These are phyloP conservation scores for Penicillium maclennaniae DNA, from an alignment of 495 filamentous ascomycete genomes.

Conservation along the genomic window DNA sequence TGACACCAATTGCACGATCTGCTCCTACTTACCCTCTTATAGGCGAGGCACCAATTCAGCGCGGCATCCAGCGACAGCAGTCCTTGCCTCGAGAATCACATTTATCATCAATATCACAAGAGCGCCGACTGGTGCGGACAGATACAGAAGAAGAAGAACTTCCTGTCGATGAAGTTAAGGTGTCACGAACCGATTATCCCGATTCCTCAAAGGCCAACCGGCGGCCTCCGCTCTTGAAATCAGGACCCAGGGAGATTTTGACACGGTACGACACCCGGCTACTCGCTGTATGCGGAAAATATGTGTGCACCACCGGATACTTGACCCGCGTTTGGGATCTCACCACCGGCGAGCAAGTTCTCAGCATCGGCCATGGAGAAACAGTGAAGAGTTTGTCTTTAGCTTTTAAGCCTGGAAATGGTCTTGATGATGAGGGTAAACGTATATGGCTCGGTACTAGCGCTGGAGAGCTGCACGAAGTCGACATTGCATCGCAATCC, in stretches of 20 bases:
- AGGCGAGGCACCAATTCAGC: slow-evolving; percentile 14
- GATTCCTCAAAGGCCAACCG: slow-evolving; percentile 83
- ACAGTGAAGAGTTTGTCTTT: slow-evolving; percentile 71
- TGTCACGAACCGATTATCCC: slow-evolving; percentile 60
- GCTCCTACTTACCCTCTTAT: slow-evolving; percentile 10
- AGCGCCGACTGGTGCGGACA: slow-evolving; percentile 23
- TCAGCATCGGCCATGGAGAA: slow-evolving; percentile 79
- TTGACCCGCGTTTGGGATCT: slow-evolving; percentile 85
- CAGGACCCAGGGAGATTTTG: slow-evolving; percentile 68
- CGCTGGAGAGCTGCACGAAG: slow-evolving; percentile 79
- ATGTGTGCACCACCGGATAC: slow-evolving; percentile 79
- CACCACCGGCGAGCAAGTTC: slow-evolving; percentile 70
- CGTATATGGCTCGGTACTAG: slow-evolving; percentile 90
- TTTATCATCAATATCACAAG: slow-evolving; percentile 14
- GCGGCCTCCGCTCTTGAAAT: slow-evolving; percentile 68
- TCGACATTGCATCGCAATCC: slow-evolving; percentile 69
- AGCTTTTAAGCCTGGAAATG: slow-evolving; percentile 74
- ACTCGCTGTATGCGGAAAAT: slow-evolving; percentile 82
- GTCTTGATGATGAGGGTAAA: slow-evolving; percentile 73
- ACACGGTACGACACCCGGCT: slow-evolving; percentile 80
- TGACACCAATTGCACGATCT: slow-evolving; percentile 17
- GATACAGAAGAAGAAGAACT: slow-evolving; percentile 33
- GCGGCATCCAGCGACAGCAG: slow-evolving; percentile 25
- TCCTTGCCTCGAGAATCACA: slow-evolving; percentile 31
- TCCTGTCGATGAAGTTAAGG: slow-evolving; percentile 25